A percentile compares a stretch with the other conserved stretches of the same genome.
Conservation (phyloP, 495 filamentous ascomycete genomes). For the Parathielavia hyrcaniae region DNA sequence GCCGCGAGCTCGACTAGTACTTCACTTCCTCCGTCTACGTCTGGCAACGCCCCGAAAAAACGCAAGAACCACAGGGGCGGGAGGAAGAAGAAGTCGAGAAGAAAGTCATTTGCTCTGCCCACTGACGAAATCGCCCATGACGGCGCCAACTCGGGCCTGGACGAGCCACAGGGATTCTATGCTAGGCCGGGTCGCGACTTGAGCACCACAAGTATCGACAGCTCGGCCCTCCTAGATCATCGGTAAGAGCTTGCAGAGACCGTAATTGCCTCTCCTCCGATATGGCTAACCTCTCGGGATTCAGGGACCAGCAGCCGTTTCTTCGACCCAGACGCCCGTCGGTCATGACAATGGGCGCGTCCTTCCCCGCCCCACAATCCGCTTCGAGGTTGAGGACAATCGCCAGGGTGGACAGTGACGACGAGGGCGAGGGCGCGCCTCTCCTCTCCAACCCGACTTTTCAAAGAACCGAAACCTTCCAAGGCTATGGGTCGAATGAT, state of each 20-base stretch:
- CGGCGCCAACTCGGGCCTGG: slow-evolving; percentile 32
- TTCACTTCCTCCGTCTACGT: slow-evolving; percentile 6
- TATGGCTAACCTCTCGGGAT: slow-evolving; percentile 13
- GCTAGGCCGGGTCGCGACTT: slow-evolving; percentile 50
- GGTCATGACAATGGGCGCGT: slow-evolving; percentile 34
- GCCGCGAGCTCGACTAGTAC: not conserved
- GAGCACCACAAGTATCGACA: slow-evolving; percentile 78
- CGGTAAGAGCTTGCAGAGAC: slow-evolving; percentile 42
- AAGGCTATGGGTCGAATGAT: slow-evolving; percentile 38
- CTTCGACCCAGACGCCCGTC: slow-evolving; percentile 63
- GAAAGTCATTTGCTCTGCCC: slow-evolving; percentile 56
- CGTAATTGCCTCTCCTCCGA: not conserved
- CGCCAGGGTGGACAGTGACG: slow-evolving; percentile 33
- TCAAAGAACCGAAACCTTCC: slow-evolving; percentile 27
- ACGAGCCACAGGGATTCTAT: slow-evolving; percentile 50
- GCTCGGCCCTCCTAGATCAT: slow-evolving; percentile 73
- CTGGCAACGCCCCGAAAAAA: slow-evolving; percentile 19
- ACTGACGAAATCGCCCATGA: slow-evolving; percentile 41
- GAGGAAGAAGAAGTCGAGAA: slow-evolving; percentile 56
- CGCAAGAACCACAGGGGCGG: slow-evolving; percentile 44
- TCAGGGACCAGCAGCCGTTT: slow-evolving; percentile 60
- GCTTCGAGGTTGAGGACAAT: slow-evolving; percentile 32
- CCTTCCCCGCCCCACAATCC: slow-evolving; percentile 32
- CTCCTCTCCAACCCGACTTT: slow-evolving; percentile 43
- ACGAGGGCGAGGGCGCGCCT: slow-evolving; percentile 54